phyloP scores from a whole-genome alignment of 2,329 filamentous ascomycete species.

The Biscogniauxia marginata region DNA sequence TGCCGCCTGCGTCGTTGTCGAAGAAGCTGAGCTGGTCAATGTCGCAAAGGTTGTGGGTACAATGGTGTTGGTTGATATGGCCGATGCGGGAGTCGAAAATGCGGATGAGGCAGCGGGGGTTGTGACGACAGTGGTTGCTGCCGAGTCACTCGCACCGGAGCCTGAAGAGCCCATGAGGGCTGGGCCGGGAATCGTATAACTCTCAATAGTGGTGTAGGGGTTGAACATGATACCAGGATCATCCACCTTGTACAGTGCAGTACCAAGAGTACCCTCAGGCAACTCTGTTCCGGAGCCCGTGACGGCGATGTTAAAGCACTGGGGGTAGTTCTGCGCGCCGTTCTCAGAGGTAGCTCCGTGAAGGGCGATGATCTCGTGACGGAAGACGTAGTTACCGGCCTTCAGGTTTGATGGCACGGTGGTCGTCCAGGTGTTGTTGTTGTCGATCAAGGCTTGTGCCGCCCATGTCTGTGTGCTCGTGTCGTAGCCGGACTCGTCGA shows the following conservation, averaged over 20 bases:
- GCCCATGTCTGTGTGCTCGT: slow-evolving; percentile 30
- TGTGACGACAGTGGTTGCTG: slow-evolving; percentile 4
- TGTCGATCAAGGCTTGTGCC: slow-evolving; percentile 40
- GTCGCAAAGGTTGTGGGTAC: background rate
- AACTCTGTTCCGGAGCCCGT: slow-evolving; percentile 44
- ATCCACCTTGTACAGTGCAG: slow-evolving; percentile 49
- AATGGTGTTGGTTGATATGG: background rate
- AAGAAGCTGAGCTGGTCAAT: background rate
- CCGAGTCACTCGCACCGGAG: background rate
- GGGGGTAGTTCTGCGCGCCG: slow-evolving; percentile 49
- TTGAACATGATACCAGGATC: slow-evolving; percentile 55
- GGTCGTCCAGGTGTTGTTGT: slow-evolving; percentile 46
- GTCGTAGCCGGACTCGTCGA: slow-evolving; percentile 28
- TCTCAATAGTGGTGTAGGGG: slow-evolving; percentile 43
- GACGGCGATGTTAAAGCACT: slow-evolving; percentile 56
- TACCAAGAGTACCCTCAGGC: slow-evolving; percentile 47
- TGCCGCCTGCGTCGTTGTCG: background rate
- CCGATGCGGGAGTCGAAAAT: background rate
- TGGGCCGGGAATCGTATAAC: slow-evolving; percentile 25
- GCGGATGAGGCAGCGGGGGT: background rate
- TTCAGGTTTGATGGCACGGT: slow-evolving; percentile 41
- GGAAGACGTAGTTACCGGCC: slow-evolving; percentile 47
- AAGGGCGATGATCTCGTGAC: slow-evolving; percentile 49
- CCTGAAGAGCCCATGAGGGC: slow-evolving; percentile 7
- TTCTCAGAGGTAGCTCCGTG: slow-evolving; percentile 39